phyloP scores from a whole-genome alignment of 2,329 filamentous ascomycete genomes.

The Phyllosticta citriasiana region DNA sequence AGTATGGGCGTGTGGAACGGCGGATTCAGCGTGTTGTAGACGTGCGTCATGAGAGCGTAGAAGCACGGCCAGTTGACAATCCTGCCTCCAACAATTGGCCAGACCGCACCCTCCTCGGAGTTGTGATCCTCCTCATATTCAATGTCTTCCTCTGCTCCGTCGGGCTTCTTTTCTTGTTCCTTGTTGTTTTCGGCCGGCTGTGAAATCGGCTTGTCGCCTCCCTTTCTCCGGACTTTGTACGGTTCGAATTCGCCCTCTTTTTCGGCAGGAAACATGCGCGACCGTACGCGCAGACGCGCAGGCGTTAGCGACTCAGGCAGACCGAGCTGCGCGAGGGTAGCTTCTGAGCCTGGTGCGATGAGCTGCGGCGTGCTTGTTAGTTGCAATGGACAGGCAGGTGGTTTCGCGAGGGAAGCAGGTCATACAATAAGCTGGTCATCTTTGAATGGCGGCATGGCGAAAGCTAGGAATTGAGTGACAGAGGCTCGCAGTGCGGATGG shows the following conservation, averaged over 20 bases:
- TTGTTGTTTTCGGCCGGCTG: conserved; percentile 22
- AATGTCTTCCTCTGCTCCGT: conserved; percentile 42
- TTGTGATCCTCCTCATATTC: conserved; percentile 84
- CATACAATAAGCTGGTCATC: conserved; percentile 36
- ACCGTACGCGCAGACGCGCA: conserved; percentile 74
- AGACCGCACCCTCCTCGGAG: conserved; percentile 80
- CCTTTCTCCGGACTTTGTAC: conserved; percentile 57
- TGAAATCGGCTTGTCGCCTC: conserved; percentile 15
- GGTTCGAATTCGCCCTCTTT: conserved; percentile 75
- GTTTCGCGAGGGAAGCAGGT: not conserved
- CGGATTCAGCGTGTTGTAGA: conserved; percentile 79
- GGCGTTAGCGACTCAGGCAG: conserved; percentile 85
- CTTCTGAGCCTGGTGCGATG: conserved; percentile 76
- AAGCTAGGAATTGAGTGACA: not conserved
- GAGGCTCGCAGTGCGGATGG: conserved; percentile 4
- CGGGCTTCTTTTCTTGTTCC: conserved; percentile 18
- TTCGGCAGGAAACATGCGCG: conserved; percentile 79
- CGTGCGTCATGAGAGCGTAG: conserved; percentile 83
- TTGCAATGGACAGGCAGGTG: not conserved
- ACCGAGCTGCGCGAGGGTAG: conserved; percentile 82
- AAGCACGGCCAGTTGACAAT: conserved; percentile 90
- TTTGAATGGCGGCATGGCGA: conserved; percentile 34
- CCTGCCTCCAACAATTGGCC: conserved; percentile 69
- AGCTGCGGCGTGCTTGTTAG: conserved; percentile 32
- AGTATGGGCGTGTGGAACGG: conserved; percentile 92